Conservation (phyloP, 2,329 filamentous ascomycete genomes). For the Drechslerella stenobrocha region DNA sequence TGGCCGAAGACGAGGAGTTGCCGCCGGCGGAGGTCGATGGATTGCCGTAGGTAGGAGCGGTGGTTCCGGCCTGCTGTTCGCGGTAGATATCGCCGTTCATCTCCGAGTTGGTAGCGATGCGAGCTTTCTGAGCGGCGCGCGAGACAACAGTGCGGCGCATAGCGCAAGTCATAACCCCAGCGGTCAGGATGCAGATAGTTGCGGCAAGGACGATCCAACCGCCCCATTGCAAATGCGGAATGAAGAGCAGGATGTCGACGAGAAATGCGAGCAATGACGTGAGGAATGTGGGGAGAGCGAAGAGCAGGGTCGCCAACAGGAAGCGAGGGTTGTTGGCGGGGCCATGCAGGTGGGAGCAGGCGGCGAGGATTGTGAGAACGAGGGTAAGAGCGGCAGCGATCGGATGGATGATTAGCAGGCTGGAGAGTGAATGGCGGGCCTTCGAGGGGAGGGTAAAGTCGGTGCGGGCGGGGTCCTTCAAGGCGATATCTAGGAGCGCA, state of each 20-base stretch:
- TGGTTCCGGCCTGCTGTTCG: conserved; percentile 34
- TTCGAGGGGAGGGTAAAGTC: conserved; percentile 69
- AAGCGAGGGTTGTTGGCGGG: conserved; percentile 89
- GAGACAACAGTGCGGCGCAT: conserved; percentile 92
- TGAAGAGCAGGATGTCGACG: conserved; percentile 89
- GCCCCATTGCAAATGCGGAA: conserved; percentile 90
- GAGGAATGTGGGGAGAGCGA: conserved; percentile 81
- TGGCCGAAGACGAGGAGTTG: not conserved
- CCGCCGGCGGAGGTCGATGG: conserved; percentile 8
- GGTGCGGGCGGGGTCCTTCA: conserved; percentile 56
- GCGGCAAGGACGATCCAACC: conserved; percentile 90
- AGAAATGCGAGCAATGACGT: conserved; percentile 84
- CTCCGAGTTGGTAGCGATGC: conserved; percentile 89
- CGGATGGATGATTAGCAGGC: conserved; percentile 88
- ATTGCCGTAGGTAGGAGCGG: conserved; percentile 22
- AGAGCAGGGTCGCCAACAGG: conserved; percentile 79
- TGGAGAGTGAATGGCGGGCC: conserved; percentile 71
- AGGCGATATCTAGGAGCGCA: conserved; percentile 47
- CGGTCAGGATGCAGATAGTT: conserved; percentile 79
- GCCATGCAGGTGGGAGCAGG: conserved; percentile 79
- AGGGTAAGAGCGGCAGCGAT: conserved; percentile 84
- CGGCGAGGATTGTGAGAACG: conserved; percentile 77
- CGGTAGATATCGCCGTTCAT: conserved; percentile 78
- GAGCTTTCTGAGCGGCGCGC: conserved; percentile 87
- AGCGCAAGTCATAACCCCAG: conserved; percentile 83